These are phyloP conservation scores for Vigna hirtella DNA, from an alignment of 306 rosid species.

Conservation along the genomic window DNA sequence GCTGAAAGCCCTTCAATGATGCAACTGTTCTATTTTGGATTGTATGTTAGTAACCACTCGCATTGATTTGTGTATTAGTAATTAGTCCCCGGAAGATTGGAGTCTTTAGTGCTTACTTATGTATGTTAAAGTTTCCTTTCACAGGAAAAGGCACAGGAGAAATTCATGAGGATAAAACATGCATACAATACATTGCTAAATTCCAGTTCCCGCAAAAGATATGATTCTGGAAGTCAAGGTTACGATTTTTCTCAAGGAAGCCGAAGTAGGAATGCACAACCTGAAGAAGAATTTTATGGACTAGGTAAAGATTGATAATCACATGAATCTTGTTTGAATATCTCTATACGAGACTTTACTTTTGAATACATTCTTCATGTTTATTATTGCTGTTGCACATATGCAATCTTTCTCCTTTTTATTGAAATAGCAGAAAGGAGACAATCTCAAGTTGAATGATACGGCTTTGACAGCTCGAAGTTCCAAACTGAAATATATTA, in stretches of 20 bases:
- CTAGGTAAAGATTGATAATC: conserved; percentile 60
- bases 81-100: conserved; percentile 4
- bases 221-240: conserved; percentile 62
- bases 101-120: conserved; percentile 33
- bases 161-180: conserved; percentile 91
- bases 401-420: not conserved
- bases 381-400: conserved; percentile 5
- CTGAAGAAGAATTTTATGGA: conserved; percentile 88
- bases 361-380: conserved; percentile 19
- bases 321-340: conserved; percentile 32
- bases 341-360: conserved; percentile 17
- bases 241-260: conserved; percentile 68
- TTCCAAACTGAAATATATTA: conserved; percentile 9
- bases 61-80: conserved; percentile 14
- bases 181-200: conserved; percentile 84
- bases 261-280: conserved; percentile 58
- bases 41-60: conserved; percentile 8
- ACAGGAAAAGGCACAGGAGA: conserved; percentile 90
- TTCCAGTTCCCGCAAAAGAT: conserved; percentile 78
- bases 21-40: conserved; percentile 5
- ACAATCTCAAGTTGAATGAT: not conserved
- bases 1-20: conserved; percentile 33
- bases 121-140: conserved; percentile 34
- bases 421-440: not conserved
- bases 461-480: not conserved